These are phyloP conservation scores for Silene latifolia DNA, from an alignment of 148 eudicot genomes.

Conservation along the genomic window DNA sequence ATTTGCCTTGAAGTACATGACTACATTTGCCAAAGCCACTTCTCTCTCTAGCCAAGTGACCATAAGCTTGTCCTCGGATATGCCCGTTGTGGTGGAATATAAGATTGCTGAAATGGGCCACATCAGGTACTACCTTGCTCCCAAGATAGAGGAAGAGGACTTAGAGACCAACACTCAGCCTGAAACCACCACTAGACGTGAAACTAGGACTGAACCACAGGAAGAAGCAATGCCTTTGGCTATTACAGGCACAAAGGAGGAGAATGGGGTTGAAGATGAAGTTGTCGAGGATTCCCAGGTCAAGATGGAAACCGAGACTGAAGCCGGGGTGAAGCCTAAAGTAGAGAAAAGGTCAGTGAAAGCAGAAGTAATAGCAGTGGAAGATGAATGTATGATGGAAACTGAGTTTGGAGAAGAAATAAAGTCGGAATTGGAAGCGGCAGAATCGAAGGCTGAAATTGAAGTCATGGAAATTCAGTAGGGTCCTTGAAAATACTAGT, in stretches of 20 bases:
- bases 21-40: constrained; percentile 63
- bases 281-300: constrained; percentile 21
- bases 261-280: constrained; percentile 31
- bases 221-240: constrained; percentile 22
- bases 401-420: constrained; percentile 18
- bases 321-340: constrained; percentile 24
- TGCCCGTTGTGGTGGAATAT: constrained; percentile 66
- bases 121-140: constrained; percentile 68
- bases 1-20: constrained; percentile 64
- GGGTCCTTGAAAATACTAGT: not conserved
- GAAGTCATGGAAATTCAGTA: constrained; percentile 53
- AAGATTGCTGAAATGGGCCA: constrained; percentile 72
- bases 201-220: constrained; percentile 19
- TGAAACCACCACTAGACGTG: constrained; percentile 26
- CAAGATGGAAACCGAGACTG: constrained; percentile 30
- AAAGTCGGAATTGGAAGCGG: constrained; percentile 19
- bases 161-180: constrained; percentile 29
- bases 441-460: constrained; percentile 23
- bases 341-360: constrained; percentile 25
- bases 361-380: constrained; percentile 8
- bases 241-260: constrained; percentile 22
- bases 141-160: constrained; percentile 70
- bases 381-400: constrained; percentile 18
- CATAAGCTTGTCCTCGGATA: constrained; percentile 54
- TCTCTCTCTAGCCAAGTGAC: constrained; percentile 57